These are phyloP conservation scores for Salvia sclarea DNA, from an alignment of 305 asterid species.

Conservation along the genomic window DNA sequence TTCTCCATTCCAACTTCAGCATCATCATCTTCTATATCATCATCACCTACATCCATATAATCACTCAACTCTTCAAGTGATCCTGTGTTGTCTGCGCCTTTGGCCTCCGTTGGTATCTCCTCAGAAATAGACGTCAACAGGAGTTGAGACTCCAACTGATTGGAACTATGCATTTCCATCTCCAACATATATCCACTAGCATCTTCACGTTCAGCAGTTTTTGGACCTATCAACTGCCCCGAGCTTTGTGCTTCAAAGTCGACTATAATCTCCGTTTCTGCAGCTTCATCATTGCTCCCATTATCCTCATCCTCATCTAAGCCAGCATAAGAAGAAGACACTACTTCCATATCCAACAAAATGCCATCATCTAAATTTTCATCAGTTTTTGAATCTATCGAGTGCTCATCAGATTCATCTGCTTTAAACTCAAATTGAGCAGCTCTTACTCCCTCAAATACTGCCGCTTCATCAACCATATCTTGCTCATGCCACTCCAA, in stretches of 20 bases:
- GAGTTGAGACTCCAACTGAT: neutral
- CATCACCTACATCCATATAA: conserved; percentile 4
- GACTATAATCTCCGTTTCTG: conserved; percentile 14
- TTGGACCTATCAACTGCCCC: neutral
- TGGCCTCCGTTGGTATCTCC: conserved; percentile 22
- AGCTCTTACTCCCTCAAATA: neutral
- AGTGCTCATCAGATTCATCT: conserved; percentile 13
- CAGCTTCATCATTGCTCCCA: neutral
- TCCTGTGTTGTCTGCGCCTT: conserved; percentile 11
- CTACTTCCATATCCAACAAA: conserved; percentile 24
- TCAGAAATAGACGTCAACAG: conserved; percentile 11
- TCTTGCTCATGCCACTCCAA: neutral
- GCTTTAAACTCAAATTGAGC: neutral
- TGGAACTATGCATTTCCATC: neutral
- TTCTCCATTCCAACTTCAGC: conserved; percentile 29
- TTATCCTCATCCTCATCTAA: conserved; percentile 20
- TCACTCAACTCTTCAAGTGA: conserved; percentile 20
- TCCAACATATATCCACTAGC: conserved; percentile 6
- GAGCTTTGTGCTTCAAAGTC: conserved; percentile 21
- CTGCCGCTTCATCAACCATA: conserved; percentile 5
- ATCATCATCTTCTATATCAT: conserved; percentile 22
- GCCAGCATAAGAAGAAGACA: conserved; percentile 10
- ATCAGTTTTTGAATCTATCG: conserved; percentile 4
- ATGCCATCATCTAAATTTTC: conserved; percentile 18
- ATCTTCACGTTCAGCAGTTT: conserved; percentile 25